Conservation (phyloP, 1,284 basidiomycete species). For the Malassezia brasiliensis region DNA sequence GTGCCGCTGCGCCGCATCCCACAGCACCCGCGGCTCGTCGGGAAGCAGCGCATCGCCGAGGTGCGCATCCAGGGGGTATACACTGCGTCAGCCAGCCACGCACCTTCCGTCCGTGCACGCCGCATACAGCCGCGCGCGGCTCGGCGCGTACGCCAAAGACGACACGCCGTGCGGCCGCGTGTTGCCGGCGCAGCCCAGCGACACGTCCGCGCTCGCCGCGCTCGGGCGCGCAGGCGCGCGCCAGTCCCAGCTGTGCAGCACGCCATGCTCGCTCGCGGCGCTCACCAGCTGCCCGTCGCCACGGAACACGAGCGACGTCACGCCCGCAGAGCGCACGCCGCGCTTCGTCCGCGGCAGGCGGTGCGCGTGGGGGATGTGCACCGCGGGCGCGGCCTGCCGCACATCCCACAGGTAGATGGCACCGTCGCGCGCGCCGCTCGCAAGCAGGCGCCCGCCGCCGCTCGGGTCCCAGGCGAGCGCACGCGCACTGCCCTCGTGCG, state of each 20-base stretch:
- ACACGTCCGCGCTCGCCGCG: slow-evolving; percentile 18
- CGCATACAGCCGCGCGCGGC: slow-evolving; percentile 22
- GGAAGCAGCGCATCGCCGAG: neutral
- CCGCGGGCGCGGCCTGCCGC: slow-evolving; percentile 21
- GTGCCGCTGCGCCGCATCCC: slow-evolving; percentile 29
- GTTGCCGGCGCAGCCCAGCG: slow-evolving; percentile 14
- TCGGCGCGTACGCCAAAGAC: slow-evolving; percentile 25
- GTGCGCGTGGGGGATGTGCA: slow-evolving; percentile 36
- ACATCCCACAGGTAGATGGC: slow-evolving; percentile 39
- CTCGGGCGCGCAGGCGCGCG: slow-evolving; percentile 10
- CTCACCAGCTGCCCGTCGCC: slow-evolving; percentile 29
- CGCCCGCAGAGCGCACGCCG: slow-evolving; percentile 16
- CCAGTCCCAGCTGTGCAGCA: slow-evolving; percentile 43
- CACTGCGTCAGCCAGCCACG: slow-evolving; percentile 18
- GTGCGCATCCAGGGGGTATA: slow-evolving; percentile 6
- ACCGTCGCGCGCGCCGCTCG: slow-evolving; percentile 41
- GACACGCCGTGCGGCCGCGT: slow-evolving; percentile 38
- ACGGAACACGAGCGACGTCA: slow-evolving; percentile 34
- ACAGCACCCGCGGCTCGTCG: slow-evolving; percentile 15
- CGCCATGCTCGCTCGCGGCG: slow-evolving; percentile 32
- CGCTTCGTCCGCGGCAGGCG: slow-evolving; percentile 8
- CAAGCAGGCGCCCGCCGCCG: slow-evolving; percentile 26
- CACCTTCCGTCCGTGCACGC: slow-evolving; percentile 37
- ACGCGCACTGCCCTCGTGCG: slow-evolving; percentile 31
- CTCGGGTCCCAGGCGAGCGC: slow-evolving; percentile 38